These are phyloP conservation scores for Trichosphaerium sp. DNA, from an alignment of 78 protist species.

Conservation along the genomic window DNA sequence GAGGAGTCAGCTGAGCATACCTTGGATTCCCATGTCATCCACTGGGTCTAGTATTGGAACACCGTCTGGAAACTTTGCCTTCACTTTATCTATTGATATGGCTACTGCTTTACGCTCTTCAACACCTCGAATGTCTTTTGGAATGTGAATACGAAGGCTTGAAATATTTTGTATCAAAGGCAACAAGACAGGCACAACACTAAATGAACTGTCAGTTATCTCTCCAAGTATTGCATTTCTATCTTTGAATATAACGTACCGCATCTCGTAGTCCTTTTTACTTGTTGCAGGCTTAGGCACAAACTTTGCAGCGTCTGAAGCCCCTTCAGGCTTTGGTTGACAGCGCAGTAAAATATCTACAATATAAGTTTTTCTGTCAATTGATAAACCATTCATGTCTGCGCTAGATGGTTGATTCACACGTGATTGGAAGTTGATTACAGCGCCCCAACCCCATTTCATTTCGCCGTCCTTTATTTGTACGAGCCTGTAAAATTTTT, in stretches of 20 bases:
- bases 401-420: slow-evolving; percentile 1
- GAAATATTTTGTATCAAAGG: background rate
- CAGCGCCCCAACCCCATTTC: slow-evolving; percentile 78
- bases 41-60: slow-evolving; percentile 80
- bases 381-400: slow-evolving; percentile 24
- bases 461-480: slow-evolving; percentile 6
- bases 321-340: slow-evolving; percentile 14
- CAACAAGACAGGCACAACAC: slow-evolving; percentile 1
- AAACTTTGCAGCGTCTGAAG: slow-evolving; percentile 8
- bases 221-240: no score
- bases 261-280: background rate
- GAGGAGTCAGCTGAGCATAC: slow-evolving; percentile 4
- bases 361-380: slow-evolving; percentile 6
- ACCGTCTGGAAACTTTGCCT: slow-evolving; percentile 30
- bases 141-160: background rate
- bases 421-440: slow-evolving; percentile 64
- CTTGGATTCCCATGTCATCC: slow-evolving; percentile 77
- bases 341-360: slow-evolving; percentile 24
- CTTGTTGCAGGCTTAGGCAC: no score
- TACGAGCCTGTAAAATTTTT: background rate
- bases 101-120: background rate
- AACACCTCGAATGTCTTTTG: background rate
- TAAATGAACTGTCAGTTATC: no score
- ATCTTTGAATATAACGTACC: background rate
- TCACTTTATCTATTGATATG: slow-evolving; percentile 3